Evolutionary conservation across 352 stramenopile species (phyloP).

Genomic region (Saprolegnia diclina): DNA sequence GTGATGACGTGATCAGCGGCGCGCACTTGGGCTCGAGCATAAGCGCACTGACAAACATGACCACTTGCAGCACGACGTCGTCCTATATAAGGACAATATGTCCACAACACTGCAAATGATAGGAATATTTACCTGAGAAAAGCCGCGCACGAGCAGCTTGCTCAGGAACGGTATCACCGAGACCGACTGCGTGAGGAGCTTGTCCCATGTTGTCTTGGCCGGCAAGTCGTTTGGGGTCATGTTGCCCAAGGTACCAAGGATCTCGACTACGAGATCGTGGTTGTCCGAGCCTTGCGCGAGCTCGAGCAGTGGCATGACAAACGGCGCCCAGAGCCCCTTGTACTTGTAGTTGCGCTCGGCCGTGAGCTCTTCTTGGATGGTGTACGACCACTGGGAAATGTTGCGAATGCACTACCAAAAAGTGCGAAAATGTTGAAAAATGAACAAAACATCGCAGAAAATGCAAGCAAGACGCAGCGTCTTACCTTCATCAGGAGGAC

Average conservation of each 20-base stretch:
- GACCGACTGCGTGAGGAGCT: slow-evolving; percentile 80
- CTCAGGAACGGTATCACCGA: slow-evolving; percentile 82
- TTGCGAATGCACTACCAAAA: slow-evolving; percentile 57
- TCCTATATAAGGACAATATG: slow-evolving; percentile 36
- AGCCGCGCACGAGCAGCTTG: slow-evolving; percentile 89
- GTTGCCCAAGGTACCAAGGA: slow-evolving; percentile 89
- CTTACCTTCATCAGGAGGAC: slow-evolving; percentile 92
- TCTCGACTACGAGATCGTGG: slow-evolving; percentile 91
- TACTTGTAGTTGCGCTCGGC: slow-evolving; percentile 88
- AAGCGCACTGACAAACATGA: slow-evolving; percentile 78
- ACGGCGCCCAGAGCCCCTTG: slow-evolving; percentile 87
- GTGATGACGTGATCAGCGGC: slow-evolving; percentile 62
- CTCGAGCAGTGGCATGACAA: slow-evolving; percentile 85
- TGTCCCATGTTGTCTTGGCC: slow-evolving; percentile 82
- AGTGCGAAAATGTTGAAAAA: slow-evolving; percentile 19
- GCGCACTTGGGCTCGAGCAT: slow-evolving; percentile 81
- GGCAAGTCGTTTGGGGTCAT: slow-evolving; percentile 89
- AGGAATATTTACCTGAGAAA: slow-evolving; percentile 51
- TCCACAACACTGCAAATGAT: not conserved
- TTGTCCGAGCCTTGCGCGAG: slow-evolving; percentile 82
- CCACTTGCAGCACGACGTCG: slow-evolving; percentile 88
- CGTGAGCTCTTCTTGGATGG: slow-evolving; percentile 80
- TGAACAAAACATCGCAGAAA: too few species aligned
- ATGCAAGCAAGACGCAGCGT: too few species aligned
- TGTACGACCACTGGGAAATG: slow-evolving; percentile 89